Conservation (phyloP, 164 flowering plant species). For the Stephania japonica region DNA sequence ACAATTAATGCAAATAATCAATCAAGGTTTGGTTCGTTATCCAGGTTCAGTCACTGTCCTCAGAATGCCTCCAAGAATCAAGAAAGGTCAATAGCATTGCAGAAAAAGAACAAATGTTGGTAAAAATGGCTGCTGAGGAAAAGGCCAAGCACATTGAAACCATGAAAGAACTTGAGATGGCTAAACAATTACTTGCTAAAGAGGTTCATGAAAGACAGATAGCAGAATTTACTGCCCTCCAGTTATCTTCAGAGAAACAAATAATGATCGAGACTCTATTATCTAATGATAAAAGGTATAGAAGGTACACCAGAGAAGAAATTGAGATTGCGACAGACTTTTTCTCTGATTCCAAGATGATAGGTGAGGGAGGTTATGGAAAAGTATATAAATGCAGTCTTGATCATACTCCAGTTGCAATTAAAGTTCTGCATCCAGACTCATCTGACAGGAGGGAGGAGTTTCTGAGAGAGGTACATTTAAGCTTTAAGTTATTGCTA, state of each 20-base stretch:
- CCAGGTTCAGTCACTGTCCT: constrained; percentile 57
- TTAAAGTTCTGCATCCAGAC: constrained; percentile 65
- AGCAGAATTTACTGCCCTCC: constrained; percentile 57
- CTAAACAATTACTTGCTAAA: constrained; percentile 48
- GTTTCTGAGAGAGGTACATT: constrained; percentile 77
- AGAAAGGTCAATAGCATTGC: constrained; percentile 41
- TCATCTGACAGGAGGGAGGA: constrained; percentile 54
- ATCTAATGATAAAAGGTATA: constrained; percentile 52
- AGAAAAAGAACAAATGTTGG: constrained; percentile 54
- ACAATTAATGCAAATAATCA: background rate
- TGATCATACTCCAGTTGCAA: constrained; percentile 80
- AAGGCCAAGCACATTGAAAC: constrained; percentile 57
- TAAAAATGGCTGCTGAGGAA: constrained; percentile 52
- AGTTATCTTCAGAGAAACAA: constrained; percentile 54
- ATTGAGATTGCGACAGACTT: constrained; percentile 61
- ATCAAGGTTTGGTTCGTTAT: background rate
- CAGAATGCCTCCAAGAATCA: constrained; percentile 59
- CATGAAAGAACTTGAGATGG: constrained; percentile 52
- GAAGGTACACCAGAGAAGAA: constrained; percentile 54
- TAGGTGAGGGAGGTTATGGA: constrained; percentile 87
- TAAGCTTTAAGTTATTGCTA: background rate
- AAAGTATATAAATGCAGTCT: constrained; percentile 74
- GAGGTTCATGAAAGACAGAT: constrained; percentile 55
- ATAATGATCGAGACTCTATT: constrained; percentile 50
- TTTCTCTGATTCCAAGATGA: constrained; percentile 53